A percentile compares a stretch with the other conserved stretches of the same genome.
Evolutionary conservation across 2,329 filamentous ascomycete species (phyloP).

Genomic region (Trichophyton schoenleinii): DNA sequence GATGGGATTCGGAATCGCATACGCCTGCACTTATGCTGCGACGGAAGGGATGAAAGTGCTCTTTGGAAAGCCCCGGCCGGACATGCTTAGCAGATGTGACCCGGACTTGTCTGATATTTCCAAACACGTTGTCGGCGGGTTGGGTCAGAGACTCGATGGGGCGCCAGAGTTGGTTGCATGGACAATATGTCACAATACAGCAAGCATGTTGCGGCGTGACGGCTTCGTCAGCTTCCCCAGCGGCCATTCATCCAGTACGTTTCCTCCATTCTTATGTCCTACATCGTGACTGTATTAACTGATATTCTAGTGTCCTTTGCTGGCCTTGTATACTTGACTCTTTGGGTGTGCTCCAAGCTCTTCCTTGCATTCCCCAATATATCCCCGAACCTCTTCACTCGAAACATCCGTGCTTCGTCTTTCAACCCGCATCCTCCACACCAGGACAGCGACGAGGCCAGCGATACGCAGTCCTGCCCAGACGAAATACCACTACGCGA

Average conservation of each 20-base stretch:
- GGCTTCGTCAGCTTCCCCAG: constrained; percentile 78
- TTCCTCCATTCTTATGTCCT: not conserved
- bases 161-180: constrained; percentile 61
- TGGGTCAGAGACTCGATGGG: constrained; percentile 38
- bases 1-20: constrained; percentile 64
- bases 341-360: constrained; percentile 61
- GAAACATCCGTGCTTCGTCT: constrained; percentile 10
- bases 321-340: constrained; percentile 70
- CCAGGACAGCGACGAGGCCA: not conserved
- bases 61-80: constrained; percentile 52
- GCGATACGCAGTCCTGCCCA: not conserved
- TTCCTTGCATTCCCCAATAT: constrained; percentile 36
- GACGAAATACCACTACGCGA: constrained; percentile 43
- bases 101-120: constrained; percentile 57
- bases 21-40: constrained; percentile 63
- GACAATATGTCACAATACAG: constrained; percentile 56
- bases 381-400: constrained; percentile 19
- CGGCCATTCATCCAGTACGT: constrained; percentile 56
- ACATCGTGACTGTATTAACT: not conserved
- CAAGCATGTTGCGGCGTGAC: constrained; percentile 52
- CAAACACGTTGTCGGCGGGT: constrained; percentile 51
- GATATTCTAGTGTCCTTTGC: constrained; percentile 49
- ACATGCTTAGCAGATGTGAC: constrained; percentile 57
- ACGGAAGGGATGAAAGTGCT: constrained; percentile 74
- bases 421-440: not conserved